Percentiles rank a stretch among this genome's conserved stretches.
Conservation (phyloP, 1,284 basidiomycete species). For the Ustilago loliicola region DNA sequence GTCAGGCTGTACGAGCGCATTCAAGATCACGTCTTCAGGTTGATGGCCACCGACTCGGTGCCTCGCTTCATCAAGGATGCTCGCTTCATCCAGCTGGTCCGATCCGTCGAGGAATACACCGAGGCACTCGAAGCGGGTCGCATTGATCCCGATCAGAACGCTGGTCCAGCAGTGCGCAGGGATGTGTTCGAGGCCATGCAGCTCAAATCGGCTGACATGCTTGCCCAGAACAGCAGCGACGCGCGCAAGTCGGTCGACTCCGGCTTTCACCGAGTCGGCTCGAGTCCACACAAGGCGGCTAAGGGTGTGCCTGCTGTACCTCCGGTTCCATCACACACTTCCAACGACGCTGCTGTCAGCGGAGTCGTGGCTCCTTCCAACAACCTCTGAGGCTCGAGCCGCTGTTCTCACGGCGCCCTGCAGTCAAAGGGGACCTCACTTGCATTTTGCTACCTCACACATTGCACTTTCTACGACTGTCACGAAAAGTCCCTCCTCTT, state of each 20-base stretch:
- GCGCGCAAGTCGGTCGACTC: slow-evolving; percentile 39
- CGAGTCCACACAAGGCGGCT: slow-evolving; percentile 13
- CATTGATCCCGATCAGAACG: slow-evolving; percentile 56
- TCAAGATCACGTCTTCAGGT: slow-evolving; percentile 93
- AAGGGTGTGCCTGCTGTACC: slow-evolving; percentile 20
- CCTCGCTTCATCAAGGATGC: slow-evolving; percentile 73
- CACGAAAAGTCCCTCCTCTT: neutral
- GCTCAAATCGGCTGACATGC: slow-evolving; percentile 47
- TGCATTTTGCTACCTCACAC: neutral
- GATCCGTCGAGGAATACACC: slow-evolving; percentile 67
- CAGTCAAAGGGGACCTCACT: no score
- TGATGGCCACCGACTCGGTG: slow-evolving; percentile 98
- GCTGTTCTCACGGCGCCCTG: neutral
- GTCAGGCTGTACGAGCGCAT: slow-evolving; percentile 95
- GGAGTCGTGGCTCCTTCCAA: slow-evolving; percentile 9
- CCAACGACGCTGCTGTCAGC: slow-evolving; percentile 17
- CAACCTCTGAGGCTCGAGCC: neutral
- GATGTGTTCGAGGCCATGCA: slow-evolving; percentile 64
- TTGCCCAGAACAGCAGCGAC: slow-evolving; percentile 38
- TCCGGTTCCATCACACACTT: slow-evolving; percentile 10
- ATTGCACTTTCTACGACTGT: neutral
- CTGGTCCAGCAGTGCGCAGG: slow-evolving; percentile 56
- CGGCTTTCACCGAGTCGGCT: slow-evolving; percentile 6
- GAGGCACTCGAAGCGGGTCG: slow-evolving; percentile 63
- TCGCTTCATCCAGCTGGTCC: slow-evolving; percentile 60